Base-by-base conservation (phyloP, 805 yeast genomes). In the Schizosaccharomyces cryophilus region DNA sequence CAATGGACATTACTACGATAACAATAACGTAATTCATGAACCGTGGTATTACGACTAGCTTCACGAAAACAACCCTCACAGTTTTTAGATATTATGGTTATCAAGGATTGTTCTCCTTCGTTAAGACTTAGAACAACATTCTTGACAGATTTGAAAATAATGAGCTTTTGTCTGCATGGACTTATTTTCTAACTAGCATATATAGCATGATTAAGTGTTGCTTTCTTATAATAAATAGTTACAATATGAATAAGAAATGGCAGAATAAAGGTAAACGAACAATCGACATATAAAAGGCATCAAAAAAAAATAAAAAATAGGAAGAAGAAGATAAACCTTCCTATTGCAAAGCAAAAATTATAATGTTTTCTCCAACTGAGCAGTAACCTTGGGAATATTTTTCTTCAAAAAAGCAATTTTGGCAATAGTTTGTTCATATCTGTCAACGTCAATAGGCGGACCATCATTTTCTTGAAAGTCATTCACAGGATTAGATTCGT, bases 1-100 rank as follows among this genome's bases (percentile, higher is more conserved):
- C 29, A 80, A 95, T 65, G 97, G 90, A 1, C 98, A 93, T 71
- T 76, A 80, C 65, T 93, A 84, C 75, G 47, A 56, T 42, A 56
- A 56, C 26, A 56, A 56, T 5, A 97, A 93, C 70, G 98, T 93
- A 0, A 88, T 93, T 71, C 93, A 87, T 65, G 93, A 85, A 70
- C 98, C 98, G 3, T 78, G 95, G 64, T 89, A 89, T 69, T 87
- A 79, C 67, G 76, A 63, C 17, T 63, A 40, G 62, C 17, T 5
- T 21, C 51, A 45, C 51, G 26, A 45, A 35, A 35, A 5, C 17
- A 11, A 30, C 31, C 5, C 31, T 30, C 6, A 4, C 31, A 30
- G 4, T 30, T 30, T 30, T 6, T 4, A 6, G 31, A 4, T 30
- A 30, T 4, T 30, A 30, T 30, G 31, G 31, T 6, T 6, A 30